Evolutionary conservation across 116 monocot species (phyloP).

Genomic region (Trichopus zeylanicus): DNA sequence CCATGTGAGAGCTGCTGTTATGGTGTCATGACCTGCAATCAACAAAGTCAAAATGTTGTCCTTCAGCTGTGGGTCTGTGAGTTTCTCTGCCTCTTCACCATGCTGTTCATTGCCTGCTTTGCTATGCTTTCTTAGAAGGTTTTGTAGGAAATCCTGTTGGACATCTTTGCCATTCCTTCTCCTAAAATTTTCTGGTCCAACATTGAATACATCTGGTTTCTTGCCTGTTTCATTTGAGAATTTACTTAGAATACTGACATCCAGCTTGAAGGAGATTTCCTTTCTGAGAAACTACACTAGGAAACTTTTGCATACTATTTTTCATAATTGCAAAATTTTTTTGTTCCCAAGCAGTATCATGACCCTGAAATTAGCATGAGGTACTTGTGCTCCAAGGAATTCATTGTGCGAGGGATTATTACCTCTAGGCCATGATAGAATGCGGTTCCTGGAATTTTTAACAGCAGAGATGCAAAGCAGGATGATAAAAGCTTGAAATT

Average conservation of each 20-base stretch:
- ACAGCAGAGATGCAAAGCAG: constrained; percentile 18
- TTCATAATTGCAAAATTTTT: not conserved
- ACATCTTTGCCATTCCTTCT: not conserved
- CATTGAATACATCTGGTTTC: not conserved
- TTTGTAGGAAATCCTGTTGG: not conserved
- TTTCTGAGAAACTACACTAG: not conserved
- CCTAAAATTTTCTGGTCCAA: not conserved
- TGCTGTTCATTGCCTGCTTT: not conserved
- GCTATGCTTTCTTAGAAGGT: not conserved
- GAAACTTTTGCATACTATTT: not conserved
- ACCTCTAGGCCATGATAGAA: constrained; percentile 27
- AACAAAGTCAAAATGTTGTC: constrained; percentile 22
- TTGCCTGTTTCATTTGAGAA: not conserved
- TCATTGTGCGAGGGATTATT: not conserved
- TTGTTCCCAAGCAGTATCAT: not conserved
- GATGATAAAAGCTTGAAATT: constrained; percentile 27
- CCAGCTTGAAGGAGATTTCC: too few species aligned
- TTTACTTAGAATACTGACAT: not conserved
- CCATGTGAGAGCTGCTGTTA: constrained; percentile 21
- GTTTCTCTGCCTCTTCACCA: constrained; percentile 8
- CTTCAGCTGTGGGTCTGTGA: constrained; percentile 25
- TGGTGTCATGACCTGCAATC: constrained; percentile 24
- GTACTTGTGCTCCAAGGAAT: not conserved
- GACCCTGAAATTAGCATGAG: not conserved
- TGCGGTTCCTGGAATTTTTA: constrained; percentile 20